Conservation (phyloP, 768 basidiomycete species). For the Psilocybe tampanensis region DNA sequence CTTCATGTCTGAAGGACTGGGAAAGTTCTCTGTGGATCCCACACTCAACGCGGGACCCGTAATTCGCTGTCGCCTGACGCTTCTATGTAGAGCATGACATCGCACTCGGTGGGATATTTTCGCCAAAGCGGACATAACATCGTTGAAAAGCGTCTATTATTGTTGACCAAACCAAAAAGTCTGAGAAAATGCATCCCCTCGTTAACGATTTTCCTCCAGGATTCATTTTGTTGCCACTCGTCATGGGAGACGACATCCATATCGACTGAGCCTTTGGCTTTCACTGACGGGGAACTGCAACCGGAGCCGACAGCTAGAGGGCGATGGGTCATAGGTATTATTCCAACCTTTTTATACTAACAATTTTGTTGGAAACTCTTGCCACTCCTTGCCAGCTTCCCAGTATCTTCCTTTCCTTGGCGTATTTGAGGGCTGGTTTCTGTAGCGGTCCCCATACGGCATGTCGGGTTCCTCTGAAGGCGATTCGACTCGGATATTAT, state of each 20-base stretch:
- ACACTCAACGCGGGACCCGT: constrained; percentile 4
- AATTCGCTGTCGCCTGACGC: neutral
- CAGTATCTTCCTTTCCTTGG: neutral
- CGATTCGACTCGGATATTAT: constrained; percentile 4
- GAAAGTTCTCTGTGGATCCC: neutral
- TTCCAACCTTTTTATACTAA: neutral
- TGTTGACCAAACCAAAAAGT: constrained; percentile 2
- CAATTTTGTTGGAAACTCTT: neutral
- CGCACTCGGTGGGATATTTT: constrained; percentile 8
- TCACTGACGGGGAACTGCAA: neutral
- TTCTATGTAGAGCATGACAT: neutral
- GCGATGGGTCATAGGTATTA: neutral
- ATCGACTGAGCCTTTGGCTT: neutral
- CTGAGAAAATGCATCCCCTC: neutral
- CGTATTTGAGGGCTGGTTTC: neutral
- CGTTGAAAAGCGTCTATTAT: neutral
- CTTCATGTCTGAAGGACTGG: neutral
- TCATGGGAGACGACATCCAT: neutral
- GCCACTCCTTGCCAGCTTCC: neutral
- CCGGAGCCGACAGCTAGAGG: neutral
- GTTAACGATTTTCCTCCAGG: neutral
- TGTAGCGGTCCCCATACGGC: neutral
- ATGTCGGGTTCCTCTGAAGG: constrained; percentile 4
- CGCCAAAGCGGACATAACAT: constrained; percentile 1
- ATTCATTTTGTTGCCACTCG: neutral